phyloP scores from a whole-genome alignment of 208 protist species.

The Acanthamoeba lenticulata region DNA sequence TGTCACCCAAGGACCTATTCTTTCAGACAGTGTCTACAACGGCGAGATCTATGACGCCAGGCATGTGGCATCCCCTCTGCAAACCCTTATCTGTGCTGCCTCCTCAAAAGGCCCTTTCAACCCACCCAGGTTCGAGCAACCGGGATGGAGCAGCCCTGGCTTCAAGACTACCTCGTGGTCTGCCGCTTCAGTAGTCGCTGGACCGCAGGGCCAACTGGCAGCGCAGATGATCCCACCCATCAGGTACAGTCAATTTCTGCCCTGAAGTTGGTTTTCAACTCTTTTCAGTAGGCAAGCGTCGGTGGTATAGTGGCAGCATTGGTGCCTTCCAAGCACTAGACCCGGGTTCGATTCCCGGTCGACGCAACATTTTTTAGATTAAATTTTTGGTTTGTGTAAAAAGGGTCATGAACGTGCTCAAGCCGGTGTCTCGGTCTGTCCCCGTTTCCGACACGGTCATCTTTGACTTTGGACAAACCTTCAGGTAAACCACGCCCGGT shows the following conservation, averaged over 20 bases:
- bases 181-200: background rate
- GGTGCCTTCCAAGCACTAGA: background rate
- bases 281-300: too few species aligned
- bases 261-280: too few species aligned
- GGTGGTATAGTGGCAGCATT: background rate
- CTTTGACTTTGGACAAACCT: background rate
- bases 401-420: background rate
- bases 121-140: background rate
- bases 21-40: constrained; percentile 53
- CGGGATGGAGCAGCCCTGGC: background rate
- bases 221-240: background rate
- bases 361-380: background rate
- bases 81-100: background rate
- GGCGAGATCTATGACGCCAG: constrained; percentile 65
- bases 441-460: background rate
- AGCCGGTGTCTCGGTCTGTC: background rate
- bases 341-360: background rate
- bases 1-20: background rate
- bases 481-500: too few species aligned
- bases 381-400: too few species aligned
- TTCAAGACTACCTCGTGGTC: background rate
- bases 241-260: background rate
- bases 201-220: background rate
- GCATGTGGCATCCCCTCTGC: background rate
- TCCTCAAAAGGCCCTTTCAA: too few species aligned